Base-by-base conservation (phyloP, 495 filamentous ascomycete species). In the Penicillium maclennaniae region DNA sequence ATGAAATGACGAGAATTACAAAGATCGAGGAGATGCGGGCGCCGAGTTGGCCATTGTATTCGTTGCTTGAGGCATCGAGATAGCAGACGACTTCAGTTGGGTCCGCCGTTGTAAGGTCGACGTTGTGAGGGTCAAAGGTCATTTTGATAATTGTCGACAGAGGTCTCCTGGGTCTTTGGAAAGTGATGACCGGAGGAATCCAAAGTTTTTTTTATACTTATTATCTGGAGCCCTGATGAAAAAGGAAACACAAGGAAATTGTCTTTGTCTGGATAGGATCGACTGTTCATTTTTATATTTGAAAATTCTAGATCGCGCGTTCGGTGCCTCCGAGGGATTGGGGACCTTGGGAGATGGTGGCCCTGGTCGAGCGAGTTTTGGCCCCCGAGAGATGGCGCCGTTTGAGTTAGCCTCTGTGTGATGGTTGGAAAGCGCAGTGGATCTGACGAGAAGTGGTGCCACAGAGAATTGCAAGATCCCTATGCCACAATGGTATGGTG, bases 1-100 rank as follows among this genome's bases (percentile, higher is more conserved):
- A 62, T 25, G 74, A 76, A 47, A 69, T 50, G 36, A 73, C 43
- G 6, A 75, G 55, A 45, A 76, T 77, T 15, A 78, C 74, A 49
- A 77, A 77, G 47, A 77, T 67, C 23, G 75, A 54, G 0, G 73
- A 78, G 40, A 78, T 59, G 7, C 74, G 69, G 0, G 69, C 70
- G 26, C 75, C 75, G 3, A 76, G 45, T 9, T 65, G 67, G 43
- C 75, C 75, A 20, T 77, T 63, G 50, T 75, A 78, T 7, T 76
- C 73, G 53, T 76, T 77, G 10, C 53, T 59, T 14, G 54, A 48
- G 43, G 51, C 47, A 17, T 65, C 60, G 19, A 75, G 50, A 52
- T 70, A 74, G 54, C 73, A 76, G 60, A 69, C 48, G 14, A 77
- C 47, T 4, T 74, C 50, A 5, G 57, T 47, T 7, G 59, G 48